Base-by-base conservation (phyloP, 2,329 filamentous ascomycete species). In the Talaromyces albobiverticillius region DNA sequence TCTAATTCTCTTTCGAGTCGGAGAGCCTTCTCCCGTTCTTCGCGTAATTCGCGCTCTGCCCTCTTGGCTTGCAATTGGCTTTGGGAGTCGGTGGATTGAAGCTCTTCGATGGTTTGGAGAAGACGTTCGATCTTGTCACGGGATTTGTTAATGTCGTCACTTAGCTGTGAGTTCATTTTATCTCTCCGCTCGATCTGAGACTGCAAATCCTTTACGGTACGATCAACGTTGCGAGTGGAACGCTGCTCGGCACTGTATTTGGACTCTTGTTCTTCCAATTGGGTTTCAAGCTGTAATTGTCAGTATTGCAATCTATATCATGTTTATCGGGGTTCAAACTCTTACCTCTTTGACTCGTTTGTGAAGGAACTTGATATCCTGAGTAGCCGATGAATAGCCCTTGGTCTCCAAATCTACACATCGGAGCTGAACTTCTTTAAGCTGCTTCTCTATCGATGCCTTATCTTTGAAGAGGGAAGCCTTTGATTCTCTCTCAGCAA, bases 401-500 rank as follows among this genome's bases (percentile, higher is more conserved):
- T 97, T 97, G 41, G 94, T 97, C 76, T 99, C 93, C 8, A 97
- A 80, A 68, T 97, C 94, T 50, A 99, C 87, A 53, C 95, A 84
- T 66, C 86, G 86, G 51, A 97, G 82, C 72, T 97, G 93, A 23
- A 93, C 80, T 70, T 99, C 93, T 70, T 92, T 96, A 48, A 95
- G 79, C 52, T 83, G 84, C 78, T 96, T 96, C 76, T 97, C 94
- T 40, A 99, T 77, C 0, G 82, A 82, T 3, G 89, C 89, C 76
- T 96, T 97, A 61, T 96, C 90, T 69, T 92, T 92, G 70, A 94
- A 90, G 53, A 97, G 79, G 61, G 88, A 84, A 4, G 87, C 84
- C 63, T 86, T 91, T 31, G 82, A 82, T 67, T 97, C 94, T 9
- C 93, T 85, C 75, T 96, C 93, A 7, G 83, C 83, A 16, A 86